A percentile compares a stretch with the other conserved stretches of the same genome.
phyloP scores from a whole-genome alignment of 2,329 filamentous ascomycete genomes.

The Trichoderma sp. region DNA sequence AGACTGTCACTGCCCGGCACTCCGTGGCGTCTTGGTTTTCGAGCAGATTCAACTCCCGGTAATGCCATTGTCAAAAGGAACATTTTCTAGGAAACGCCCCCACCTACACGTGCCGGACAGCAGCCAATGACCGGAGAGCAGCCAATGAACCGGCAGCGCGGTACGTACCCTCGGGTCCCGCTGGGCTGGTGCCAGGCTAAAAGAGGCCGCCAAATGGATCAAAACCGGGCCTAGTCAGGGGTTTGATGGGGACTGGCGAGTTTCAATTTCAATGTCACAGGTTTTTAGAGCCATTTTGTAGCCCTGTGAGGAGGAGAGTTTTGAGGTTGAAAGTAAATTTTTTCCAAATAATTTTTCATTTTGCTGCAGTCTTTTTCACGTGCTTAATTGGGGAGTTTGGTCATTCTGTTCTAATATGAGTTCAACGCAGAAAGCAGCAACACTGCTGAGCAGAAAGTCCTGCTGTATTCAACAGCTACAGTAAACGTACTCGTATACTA shows the following conservation, averaged over 20 bases:
- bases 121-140: neutral
- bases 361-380: neutral
- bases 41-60: neutral
- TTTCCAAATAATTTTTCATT: neutral
- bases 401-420: neutral
- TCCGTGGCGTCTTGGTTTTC: neutral
- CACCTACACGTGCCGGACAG: neutral
- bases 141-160: neutral
- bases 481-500: neutral
- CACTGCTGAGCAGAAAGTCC: neutral
- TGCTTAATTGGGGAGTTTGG: neutral
- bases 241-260: slow-evolving; percentile 7
- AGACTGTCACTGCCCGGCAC: neutral
- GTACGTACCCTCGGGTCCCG: neutral
- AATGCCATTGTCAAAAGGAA: neutral
- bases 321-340: neutral
- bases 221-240: slow-evolving; percentile 18
- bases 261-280: neutral
- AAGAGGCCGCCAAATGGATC: slow-evolving; percentile 16
- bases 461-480: neutral
- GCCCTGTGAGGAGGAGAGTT: neutral
- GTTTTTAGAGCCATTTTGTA: neutral
- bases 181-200: neutral
- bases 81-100: neutral
- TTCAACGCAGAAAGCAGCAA: neutral